A percentile compares a stretch with the other conserved stretches of the same genome.
Conservation (phyloP, 2,329 filamentous ascomycete genomes). For the Penicillium sp. region DNA sequence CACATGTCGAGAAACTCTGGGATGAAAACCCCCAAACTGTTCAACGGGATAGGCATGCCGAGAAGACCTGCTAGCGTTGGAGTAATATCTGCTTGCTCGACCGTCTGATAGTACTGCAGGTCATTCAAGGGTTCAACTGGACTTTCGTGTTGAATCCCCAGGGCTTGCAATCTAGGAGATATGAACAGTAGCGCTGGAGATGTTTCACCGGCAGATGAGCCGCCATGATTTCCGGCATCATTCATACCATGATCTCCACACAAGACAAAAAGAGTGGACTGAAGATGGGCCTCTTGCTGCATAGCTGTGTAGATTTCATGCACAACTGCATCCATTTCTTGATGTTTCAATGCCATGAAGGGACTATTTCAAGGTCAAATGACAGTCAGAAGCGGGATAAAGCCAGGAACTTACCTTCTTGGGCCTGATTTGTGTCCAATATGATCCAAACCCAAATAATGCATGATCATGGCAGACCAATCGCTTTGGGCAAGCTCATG, state of each 20-base stretch:
- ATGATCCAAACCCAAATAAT: constrained; percentile 93
- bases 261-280: constrained; percentile 77
- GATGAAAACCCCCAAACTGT: constrained; percentile 86
- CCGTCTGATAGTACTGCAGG: constrained; percentile 76
- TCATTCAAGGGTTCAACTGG: constrained; percentile 64
- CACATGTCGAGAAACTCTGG: constrained; percentile 75
- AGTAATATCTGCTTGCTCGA: constrained; percentile 94
- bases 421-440: constrained; percentile 97
- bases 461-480: constrained; percentile 91
- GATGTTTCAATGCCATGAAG: constrained; percentile 90
- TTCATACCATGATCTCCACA: constrained; percentile 99
- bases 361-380: constrained; percentile 53
- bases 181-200: constrained; percentile 90
- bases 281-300: constrained; percentile 65
- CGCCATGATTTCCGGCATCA: constrained; percentile 93
- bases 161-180: constrained; percentile 70
- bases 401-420: constrained; percentile 56
- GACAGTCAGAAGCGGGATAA: not conserved
- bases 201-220: constrained; percentile 89
- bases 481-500: constrained; percentile 72
- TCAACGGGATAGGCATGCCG: constrained; percentile 82
- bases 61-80: constrained; percentile 84
- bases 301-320: constrained; percentile 73
- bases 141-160: constrained; percentile 47
- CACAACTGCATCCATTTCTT: constrained; percentile 87